Base-by-base conservation (phyloP, 176 grass and related monocot genomes). In the Eragrostis nindensis region DNA sequence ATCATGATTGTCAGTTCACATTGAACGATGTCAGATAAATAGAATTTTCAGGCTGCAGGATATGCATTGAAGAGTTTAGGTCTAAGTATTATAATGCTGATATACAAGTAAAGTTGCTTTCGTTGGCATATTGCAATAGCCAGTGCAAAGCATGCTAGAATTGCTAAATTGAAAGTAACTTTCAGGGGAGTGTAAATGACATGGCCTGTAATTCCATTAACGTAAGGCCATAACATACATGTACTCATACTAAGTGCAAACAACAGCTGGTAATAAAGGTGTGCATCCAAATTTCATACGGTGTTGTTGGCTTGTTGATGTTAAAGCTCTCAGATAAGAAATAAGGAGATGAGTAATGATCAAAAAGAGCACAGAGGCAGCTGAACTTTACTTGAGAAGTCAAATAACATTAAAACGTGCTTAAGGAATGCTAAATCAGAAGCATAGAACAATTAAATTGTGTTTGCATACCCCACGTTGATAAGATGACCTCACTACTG, bases 401-500 rank as follows among this genome's bases (percentile, higher is more conserved):
- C 50, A 78, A 60, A 83, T 54, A 63, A 57, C 11, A 83, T 60
- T 2, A 2, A 13, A 59, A 49, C 56, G 56, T 82, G 57, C 17
- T 46, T 64, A 71, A 80, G 19, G 62, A 8, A 7, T 17, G 14
- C 12, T 32, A 64, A 57, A 59, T 7, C 24, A 73, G 24, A n/a
- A 84, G 44, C 39, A 59, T 53, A 47, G 30, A 15, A 18, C 1
- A 84, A 77, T 11, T 41, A 84, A 77, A 15, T 52, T 27, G 26
- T 67, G 25, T 56, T 59, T 18, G 11, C 81, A 56, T 94, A 94
- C 94, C 91, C 71, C 82, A 40, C 45, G 75, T 79, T 97, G 91
- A 61, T 90, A 74, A 62, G 78, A 63, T 57, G 75, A 86, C 63
- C 89, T 79, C 66, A 97, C 94, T 63, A 76, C 94, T 82, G 89